Percentiles rank a stretch among this genome's conserved stretches.
Evolutionary conservation across 345 rosid species (phyloP).

Genomic region (Ricinus communis): DNA sequence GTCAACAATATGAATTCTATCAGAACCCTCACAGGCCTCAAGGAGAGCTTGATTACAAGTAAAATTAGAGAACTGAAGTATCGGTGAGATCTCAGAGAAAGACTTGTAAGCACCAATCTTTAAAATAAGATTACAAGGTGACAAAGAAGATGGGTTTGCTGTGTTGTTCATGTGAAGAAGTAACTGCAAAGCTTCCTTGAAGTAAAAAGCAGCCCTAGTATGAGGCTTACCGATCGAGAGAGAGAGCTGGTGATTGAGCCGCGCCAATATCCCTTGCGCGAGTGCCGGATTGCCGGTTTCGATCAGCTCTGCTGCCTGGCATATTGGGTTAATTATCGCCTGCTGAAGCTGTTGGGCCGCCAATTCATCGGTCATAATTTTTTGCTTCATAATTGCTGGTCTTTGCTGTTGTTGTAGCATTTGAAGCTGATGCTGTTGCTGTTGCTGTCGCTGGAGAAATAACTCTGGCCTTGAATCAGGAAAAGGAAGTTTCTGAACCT

Average conservation of each 20-base stretch:
- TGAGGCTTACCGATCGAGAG: constrained; percentile 67
- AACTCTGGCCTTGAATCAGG: constrained; percentile 51
- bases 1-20: constrained; percentile 74
- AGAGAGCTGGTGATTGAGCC: constrained; percentile 99
- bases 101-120: constrained; percentile 80
- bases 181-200: constrained; percentile 70
- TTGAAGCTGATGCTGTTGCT: constrained; percentile 41
- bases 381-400: constrained; percentile 39
- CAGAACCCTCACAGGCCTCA: constrained; percentile 57
- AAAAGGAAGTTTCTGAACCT: constrained; percentile 32
- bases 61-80: constrained; percentile 80
- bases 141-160: constrained; percentile 22
- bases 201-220: constrained; percentile 72
- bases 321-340: constrained; percentile 67
- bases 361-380: constrained; percentile 41
- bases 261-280: constrained; percentile 99
- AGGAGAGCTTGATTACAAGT: constrained; percentile 86
- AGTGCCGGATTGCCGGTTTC: constrained; percentile 68
- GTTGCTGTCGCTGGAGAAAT: constrained; percentile 41
- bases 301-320: constrained; percentile 86
- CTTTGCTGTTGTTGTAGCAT: constrained; percentile 40
- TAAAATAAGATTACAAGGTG: constrained; percentile 54
- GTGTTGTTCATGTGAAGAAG: constrained; percentile 39
- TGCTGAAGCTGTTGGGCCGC: constrained; percentile 67
- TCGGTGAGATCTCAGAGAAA: constrained; percentile 86